Base-by-base conservation (phyloP, 1,284 basidiomycete species). In the Flammula alnicola region DNA sequence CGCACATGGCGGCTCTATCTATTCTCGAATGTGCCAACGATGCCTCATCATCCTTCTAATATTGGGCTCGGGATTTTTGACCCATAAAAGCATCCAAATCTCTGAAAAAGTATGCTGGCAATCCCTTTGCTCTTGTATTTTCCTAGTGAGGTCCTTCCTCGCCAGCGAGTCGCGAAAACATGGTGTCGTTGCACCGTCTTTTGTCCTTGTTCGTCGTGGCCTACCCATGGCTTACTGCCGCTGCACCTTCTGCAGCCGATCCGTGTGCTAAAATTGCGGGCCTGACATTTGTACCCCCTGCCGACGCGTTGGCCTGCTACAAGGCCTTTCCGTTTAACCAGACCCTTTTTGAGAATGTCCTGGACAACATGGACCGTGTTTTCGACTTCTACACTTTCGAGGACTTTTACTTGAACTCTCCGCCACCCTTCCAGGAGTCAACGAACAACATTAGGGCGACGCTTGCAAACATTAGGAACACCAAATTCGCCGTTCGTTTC, bases 341-440 rank as follows among this genome's bases (percentile, higher is more conserved):
- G 62, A 83, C 79, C 7, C 66, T 85, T 16, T 74, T 79, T 19
- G 76, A 84, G 62, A 85, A 85, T 62, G 79, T 84, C 27, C 57
- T 83, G 42, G 72, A 69, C 8, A 77, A 74, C 52, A 69, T 83
- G 48, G 74, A 74, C 9, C 69, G 79, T 23, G 81, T 84, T 29
- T 80, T 84, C 52, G 76, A 84, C 63, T 85, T 86, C 58, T 85
- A 72, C 65, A 84, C 83, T 0, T 85, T 84, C 56, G 83, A 85
- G 60, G 75, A 82, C 40, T 84, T 73, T 56, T 84, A 85, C 59
- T 62, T 81, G 49, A 67, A 79, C 19, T 82, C 81, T 3, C 81
- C 54, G 2, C 68, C 78, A 22, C 82, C 82, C 3, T 85, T 84
- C 64, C 76, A 84, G 62, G 80, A 82, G 56, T 80, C 79, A 0